phyloP scores from a whole-genome alignment of 352 stramenopile genomes.

The Globisporangium lucens region DNA sequence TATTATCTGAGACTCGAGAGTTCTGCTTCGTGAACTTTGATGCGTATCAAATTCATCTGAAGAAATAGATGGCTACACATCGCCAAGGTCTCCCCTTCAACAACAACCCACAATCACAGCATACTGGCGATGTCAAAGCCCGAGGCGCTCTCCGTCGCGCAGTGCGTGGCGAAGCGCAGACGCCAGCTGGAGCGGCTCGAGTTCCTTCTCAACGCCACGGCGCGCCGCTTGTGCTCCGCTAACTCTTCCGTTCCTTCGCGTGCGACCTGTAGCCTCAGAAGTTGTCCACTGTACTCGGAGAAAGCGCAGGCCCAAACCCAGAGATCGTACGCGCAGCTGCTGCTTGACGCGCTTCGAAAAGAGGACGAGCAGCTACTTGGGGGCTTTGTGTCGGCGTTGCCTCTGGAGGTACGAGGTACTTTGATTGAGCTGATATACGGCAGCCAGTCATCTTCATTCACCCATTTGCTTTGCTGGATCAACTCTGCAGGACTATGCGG shows the following conservation, averaged over 20 bases:
- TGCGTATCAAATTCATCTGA: background rate
- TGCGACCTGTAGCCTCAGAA: background rate
- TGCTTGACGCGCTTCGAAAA: constrained; percentile 25
- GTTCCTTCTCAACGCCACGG: constrained; percentile 26
- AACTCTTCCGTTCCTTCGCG: too few relatives aligned
- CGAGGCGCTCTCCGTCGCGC: constrained; percentile 22
- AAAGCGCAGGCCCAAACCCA: constrained; percentile 13
- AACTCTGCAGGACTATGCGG: constrained; percentile 16
- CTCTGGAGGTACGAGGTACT: constrained; percentile 21
- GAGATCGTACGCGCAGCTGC: constrained; percentile 22
- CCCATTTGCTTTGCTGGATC: background rate
- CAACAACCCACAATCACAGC: background rate
- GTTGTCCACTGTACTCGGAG: background rate
- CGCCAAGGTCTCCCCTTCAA: background rate
- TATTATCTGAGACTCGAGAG: background rate
- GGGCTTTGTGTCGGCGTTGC: constrained; percentile 18
- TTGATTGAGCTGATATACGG: background rate
- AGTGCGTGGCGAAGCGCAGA: constrained; percentile 31
- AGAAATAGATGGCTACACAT: constrained; percentile 6
- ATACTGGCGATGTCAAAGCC: background rate
- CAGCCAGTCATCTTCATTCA: background rate
- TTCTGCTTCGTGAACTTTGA: background rate
- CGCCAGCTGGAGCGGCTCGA: constrained; percentile 31
- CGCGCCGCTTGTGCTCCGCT: constrained; percentile 11
- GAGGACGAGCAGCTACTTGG: constrained; percentile 13